Percentiles rank a stretch among this genome's conserved stretches.
These are phyloP conservation scores for Paulinella micropora DNA, from an alignment of 78 protist species.

Conservation along the genomic window DNA sequence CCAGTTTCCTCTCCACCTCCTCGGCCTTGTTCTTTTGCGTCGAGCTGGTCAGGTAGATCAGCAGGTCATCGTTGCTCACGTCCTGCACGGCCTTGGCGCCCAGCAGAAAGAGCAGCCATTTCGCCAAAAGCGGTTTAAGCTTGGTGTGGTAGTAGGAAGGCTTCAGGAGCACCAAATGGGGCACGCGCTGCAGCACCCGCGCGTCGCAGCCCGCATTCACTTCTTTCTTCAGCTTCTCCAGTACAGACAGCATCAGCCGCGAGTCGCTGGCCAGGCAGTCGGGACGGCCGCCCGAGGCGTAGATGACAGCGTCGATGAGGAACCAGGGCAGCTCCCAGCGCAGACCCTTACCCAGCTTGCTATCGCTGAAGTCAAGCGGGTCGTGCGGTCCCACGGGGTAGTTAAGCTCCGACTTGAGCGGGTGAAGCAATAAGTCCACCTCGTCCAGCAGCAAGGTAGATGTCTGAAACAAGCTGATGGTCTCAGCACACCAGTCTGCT, in stretches of 20 bases:
- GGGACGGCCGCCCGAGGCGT: neutral
- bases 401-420: constrained; percentile 60
- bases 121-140: constrained; percentile 20
- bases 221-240: neutral
- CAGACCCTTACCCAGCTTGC: neutral
- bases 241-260: neutral
- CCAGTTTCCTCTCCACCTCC: neutral
- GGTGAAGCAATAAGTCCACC: constrained; percentile 63
- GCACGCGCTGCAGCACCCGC: constrained; percentile 16
- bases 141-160: neutral
- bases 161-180: constrained; percentile 31
- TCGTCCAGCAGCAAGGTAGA: constrained; percentile 31
- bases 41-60: neutral
- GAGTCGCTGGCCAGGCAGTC: too few species aligned
- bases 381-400: constrained; percentile 52
- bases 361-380: constrained; percentile 8
- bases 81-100: constrained; percentile 4
- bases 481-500: constrained; percentile 12
- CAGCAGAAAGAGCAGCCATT: constrained; percentile 21
- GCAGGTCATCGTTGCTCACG: neutral
- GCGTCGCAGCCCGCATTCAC: neutral
- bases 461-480: neutral
- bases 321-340: constrained; percentile 22
- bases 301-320: constrained; percentile 10
- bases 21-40: neutral